These are phyloP conservation scores for Penicillium decumbens DNA, from an alignment of 2,329 filamentous ascomycete genomes.

Conservation along the genomic window DNA sequence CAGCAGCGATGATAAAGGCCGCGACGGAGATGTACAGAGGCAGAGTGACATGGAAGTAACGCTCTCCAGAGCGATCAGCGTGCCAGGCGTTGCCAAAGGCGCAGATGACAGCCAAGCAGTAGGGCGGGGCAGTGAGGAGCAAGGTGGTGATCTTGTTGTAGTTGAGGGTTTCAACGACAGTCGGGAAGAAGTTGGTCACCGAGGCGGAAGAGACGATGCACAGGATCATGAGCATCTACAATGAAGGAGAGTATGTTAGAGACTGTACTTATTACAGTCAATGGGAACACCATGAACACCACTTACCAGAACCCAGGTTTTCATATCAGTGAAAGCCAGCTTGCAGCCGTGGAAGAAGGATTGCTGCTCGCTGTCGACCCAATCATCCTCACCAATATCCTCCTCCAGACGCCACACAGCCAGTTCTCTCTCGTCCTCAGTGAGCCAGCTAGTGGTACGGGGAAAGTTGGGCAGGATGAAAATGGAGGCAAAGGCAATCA, in stretches of 20 bases:
- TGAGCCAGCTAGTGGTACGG: constrained; percentile 56
- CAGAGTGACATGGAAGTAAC: constrained; percentile 62
- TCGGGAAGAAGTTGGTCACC: constrained; percentile 66
- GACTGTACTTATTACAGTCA: not conserved
- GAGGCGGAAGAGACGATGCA: constrained; percentile 55
- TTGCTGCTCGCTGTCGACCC: constrained; percentile 54
- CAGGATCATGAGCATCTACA: constrained; percentile 53
- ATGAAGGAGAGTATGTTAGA: not conserved
- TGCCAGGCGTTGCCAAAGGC: constrained; percentile 65
- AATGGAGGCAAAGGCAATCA: constrained; percentile 54
- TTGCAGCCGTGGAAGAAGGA: constrained; percentile 49
- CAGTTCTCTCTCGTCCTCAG: constrained; percentile 54
- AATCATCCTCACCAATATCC: constrained; percentile 62
- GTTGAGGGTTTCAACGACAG: constrained; percentile 64
- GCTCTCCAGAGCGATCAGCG: constrained; percentile 66
- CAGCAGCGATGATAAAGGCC: constrained; percentile 64
- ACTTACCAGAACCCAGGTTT: constrained; percentile 56
- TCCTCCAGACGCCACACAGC: constrained; percentile 60
- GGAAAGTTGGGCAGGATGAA: constrained; percentile 66
- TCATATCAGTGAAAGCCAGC: constrained; percentile 55
- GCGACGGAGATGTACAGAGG: constrained; percentile 59
- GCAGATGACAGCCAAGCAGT: constrained; percentile 56
- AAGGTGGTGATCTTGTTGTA: constrained; percentile 58
- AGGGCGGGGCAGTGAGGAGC: constrained; percentile 62
- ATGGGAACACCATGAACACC: too few species aligned